phyloP scores from a whole-genome alignment of 495 filamentous ascomycete genomes.

The Penicillium manginii region DNA sequence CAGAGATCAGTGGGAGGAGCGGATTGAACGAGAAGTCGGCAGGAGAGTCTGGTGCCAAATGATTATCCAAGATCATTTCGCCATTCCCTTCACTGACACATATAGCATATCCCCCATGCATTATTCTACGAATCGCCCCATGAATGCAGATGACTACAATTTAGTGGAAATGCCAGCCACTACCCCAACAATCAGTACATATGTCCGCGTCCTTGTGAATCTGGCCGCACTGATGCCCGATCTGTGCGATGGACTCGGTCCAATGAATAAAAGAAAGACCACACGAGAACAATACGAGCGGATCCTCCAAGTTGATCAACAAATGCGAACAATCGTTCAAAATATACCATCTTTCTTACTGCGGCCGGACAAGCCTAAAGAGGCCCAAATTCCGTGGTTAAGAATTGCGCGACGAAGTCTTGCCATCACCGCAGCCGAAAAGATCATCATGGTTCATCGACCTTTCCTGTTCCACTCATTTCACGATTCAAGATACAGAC shows the following conservation, averaged over 20 bases:
- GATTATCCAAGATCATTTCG: slow-evolving; percentile 52
- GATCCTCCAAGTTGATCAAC: slow-evolving; percentile 45
- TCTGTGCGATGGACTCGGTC: slow-evolving; percentile 43
- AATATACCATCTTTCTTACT: slow-evolving; percentile 36
- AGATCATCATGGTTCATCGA: slow-evolving; percentile 58
- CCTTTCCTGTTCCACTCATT: slow-evolving; percentile 50
- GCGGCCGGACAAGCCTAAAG: slow-evolving; percentile 28
- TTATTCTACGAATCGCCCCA: slow-evolving; percentile 41
- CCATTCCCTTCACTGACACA: slow-evolving; percentile 50
- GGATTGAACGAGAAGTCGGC: slow-evolving; percentile 43
- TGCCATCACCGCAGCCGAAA: slow-evolving; percentile 49
- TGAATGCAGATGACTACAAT: slow-evolving; percentile 46
- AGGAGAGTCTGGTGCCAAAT: slow-evolving; percentile 50
- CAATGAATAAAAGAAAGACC: slow-evolving; percentile 33
- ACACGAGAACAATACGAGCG: slow-evolving; percentile 45
- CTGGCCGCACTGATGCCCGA: slow-evolving; percentile 47
- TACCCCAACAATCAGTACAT: slow-evolving; percentile 45
- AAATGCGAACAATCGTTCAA: slow-evolving; percentile 43
- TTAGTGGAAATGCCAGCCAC: slow-evolving; percentile 34
- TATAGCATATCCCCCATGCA: slow-evolving; percentile 49
- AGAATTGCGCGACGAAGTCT: slow-evolving; percentile 44
- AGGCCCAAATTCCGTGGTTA: slow-evolving; percentile 43
- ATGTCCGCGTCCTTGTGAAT: slow-evolving; percentile 40
- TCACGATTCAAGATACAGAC: slow-evolving; percentile 39
- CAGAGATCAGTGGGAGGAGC: slow-evolving; percentile 31